phyloP scores from a whole-genome alignment of 352 stramenopile species.

The Peronospora farinosa region DNA sequence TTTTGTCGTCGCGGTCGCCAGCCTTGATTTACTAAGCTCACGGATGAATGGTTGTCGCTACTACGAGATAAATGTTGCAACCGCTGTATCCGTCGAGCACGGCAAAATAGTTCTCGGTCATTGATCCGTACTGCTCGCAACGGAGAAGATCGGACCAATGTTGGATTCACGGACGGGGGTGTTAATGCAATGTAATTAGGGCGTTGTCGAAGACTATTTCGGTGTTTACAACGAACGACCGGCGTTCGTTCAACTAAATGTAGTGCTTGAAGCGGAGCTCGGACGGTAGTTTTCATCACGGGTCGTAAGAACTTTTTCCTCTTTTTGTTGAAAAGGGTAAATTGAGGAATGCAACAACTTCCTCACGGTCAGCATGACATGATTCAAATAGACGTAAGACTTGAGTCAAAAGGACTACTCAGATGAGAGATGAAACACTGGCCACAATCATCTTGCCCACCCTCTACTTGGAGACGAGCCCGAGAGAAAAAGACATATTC shows the following conservation, averaged over 20 bases:
- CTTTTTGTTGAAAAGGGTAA: neutral
- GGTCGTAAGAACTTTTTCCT: constrained; percentile 13
- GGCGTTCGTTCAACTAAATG: constrained; percentile 4
- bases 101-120: constrained; percentile 27
- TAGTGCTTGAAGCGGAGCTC: constrained; percentile 12
- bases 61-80: constrained; percentile 21
- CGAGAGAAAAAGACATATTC: neutral
- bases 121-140: constrained; percentile 14
- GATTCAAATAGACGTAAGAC: neutral
- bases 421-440: neutral
- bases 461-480: neutral
- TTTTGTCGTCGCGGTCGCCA: constrained; percentile 21
- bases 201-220: constrained; percentile 2
- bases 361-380: neutral
- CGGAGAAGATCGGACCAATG: constrained; percentile 1
- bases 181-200: constrained; percentile 7
- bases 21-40: constrained; percentile 8
- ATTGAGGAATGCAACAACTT: neutral
- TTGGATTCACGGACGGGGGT: constrained; percentile 1
- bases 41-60: constrained; percentile 7
- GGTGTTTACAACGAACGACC: constrained; percentile 9
- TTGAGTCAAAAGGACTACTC: neutral
- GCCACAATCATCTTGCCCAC: neutral
- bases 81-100: constrained; percentile 19
- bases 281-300: constrained; percentile 7